Conservation (phyloP, 2,329 filamentous ascomycete genomes). For the Pseudocercospora fijiensis region DNA sequence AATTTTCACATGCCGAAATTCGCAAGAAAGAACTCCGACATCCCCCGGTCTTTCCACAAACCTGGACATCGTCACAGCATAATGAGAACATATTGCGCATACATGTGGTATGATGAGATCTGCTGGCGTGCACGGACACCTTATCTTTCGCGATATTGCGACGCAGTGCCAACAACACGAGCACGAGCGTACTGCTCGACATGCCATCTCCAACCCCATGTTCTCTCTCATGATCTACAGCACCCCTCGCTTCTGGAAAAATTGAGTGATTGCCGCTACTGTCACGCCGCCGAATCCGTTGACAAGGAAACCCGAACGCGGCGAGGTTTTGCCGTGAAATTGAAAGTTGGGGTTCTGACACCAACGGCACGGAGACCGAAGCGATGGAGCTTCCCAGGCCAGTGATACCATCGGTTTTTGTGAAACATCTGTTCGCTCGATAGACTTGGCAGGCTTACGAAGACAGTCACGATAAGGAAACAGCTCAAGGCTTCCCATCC, state of each 20-base stretch:
- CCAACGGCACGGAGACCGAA: not conserved
- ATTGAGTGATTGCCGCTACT: not conserved
- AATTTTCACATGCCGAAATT: not conserved
- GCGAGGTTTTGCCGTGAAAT: slow-evolving; percentile 2
- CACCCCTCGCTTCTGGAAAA: not conserved
- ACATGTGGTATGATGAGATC: too few relatives aligned
- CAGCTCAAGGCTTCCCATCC: too few relatives aligned
- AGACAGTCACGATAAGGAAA: too few relatives aligned
- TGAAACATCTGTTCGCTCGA: too few relatives aligned
- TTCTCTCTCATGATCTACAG: slow-evolving; percentile 1
- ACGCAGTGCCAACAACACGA: not conserved
- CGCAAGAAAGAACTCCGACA: not conserved
- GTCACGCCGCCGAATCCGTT: not conserved
- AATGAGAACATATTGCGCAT: not conserved
- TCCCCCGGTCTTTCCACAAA: not conserved
- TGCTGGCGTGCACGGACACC: not conserved
- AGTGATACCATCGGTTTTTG: not conserved
- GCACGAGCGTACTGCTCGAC: not conserved
- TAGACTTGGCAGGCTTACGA: too few relatives aligned
- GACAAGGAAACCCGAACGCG: not conserved
- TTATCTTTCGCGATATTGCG: not conserved
- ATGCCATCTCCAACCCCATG: not conserved
- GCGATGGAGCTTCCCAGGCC: not conserved
- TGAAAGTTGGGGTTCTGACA: not conserved
- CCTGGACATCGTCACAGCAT: not conserved